Evolutionary conservation across 306 rosid genomes (phyloP).

Genomic region (Castanospermum australe): DNA sequence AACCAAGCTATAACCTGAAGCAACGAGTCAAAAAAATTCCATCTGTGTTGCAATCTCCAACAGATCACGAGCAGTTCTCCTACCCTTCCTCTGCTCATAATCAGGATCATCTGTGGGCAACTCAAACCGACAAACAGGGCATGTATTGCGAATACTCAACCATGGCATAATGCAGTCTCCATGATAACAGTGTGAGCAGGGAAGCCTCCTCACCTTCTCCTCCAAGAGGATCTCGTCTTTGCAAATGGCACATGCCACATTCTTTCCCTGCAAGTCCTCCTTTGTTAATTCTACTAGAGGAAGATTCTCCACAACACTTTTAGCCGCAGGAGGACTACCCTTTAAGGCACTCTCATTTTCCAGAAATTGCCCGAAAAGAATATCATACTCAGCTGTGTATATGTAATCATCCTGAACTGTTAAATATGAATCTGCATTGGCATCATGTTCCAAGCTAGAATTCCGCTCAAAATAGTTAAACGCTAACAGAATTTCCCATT

Average conservation of each 20-base stretch:
- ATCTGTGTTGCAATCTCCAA: slow-evolving; percentile 43
- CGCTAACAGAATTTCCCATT: slow-evolving; percentile 83
- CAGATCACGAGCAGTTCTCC: slow-evolving; percentile 34
- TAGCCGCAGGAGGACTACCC: slow-evolving; percentile 81
- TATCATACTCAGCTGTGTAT: slow-evolving; percentile 53
- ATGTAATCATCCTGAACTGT: slow-evolving; percentile 50
- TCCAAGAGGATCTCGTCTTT: slow-evolving; percentile 60
- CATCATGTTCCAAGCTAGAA: slow-evolving; percentile 32
- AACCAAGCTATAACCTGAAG: slow-evolving; percentile 39
- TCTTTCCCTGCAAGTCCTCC: slow-evolving; percentile 59
- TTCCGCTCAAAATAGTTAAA: slow-evolving; percentile 57
- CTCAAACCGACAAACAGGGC: slow-evolving; percentile 90
- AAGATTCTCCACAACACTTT: slow-evolving; percentile 62
- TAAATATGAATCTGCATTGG: slow-evolving; percentile 32
- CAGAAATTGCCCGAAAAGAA: slow-evolving; percentile 63
- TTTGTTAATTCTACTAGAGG: slow-evolving; percentile 61
- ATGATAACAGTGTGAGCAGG: slow-evolving; percentile 83
- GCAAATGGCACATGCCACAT: slow-evolving; percentile 71
- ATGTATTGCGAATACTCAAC: slow-evolving; percentile 79
- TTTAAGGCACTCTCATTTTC: slow-evolving; percentile 61
- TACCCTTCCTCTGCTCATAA: slow-evolving; percentile 67
- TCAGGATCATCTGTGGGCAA: slow-evolving; percentile 85
- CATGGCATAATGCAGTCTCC: slow-evolving; percentile 91
- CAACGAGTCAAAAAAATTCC: slow-evolving; percentile 45
- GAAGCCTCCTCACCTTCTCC: slow-evolving; percentile 80